These are phyloP conservation scores for Clitopilus passeckerianus DNA, from an alignment of 768 basidiomycete species.

Conservation along the genomic window DNA sequence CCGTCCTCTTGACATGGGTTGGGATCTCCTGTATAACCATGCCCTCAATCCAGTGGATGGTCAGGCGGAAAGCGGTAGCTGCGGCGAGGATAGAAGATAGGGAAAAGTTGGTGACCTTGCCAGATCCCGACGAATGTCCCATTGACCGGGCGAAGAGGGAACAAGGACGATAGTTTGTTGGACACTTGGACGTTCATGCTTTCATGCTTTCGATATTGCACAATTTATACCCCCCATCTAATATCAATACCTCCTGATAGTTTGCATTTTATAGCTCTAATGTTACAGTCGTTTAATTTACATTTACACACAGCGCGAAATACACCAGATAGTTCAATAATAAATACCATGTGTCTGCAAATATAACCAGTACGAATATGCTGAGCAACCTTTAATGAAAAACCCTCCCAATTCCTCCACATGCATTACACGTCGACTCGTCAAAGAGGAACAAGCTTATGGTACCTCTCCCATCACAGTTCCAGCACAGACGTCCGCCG, in stretches of 20 bases:
- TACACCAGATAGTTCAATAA: not conserved
- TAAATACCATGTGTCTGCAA: not conserved
- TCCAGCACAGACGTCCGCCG: slow-evolving; percentile 62
- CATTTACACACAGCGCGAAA: not conserved
- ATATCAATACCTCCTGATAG: not conserved
- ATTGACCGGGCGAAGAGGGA: too few relatives aligned
- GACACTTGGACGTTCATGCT: not conserved
- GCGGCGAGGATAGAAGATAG: slow-evolving; percentile 1
- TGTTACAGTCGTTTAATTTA: too few relatives aligned
- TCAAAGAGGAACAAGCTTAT: slow-evolving; percentile 52
- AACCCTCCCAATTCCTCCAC: slow-evolving; percentile 61
- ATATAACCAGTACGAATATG: not conserved
- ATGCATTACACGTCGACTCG: slow-evolving; percentile 44
- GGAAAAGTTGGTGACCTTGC: not conserved
- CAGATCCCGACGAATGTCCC: too few relatives aligned
- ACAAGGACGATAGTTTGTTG: not conserved
- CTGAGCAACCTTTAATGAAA: slow-evolving; percentile 19
- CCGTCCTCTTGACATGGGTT: slow-evolving; percentile 53
- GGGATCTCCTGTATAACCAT: slow-evolving; percentile 50
- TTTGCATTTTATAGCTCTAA: too few relatives aligned
- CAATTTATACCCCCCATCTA: not conserved
- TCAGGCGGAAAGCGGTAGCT: slow-evolving; percentile 12
- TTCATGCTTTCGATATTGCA: not conserved
- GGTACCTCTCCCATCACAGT: slow-evolving; percentile 57
- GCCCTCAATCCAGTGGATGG: slow-evolving; percentile 41